phyloP scores from a whole-genome alignment of 1,139 yeast species.

The Yamadazyma spencermartinsiae region DNA sequence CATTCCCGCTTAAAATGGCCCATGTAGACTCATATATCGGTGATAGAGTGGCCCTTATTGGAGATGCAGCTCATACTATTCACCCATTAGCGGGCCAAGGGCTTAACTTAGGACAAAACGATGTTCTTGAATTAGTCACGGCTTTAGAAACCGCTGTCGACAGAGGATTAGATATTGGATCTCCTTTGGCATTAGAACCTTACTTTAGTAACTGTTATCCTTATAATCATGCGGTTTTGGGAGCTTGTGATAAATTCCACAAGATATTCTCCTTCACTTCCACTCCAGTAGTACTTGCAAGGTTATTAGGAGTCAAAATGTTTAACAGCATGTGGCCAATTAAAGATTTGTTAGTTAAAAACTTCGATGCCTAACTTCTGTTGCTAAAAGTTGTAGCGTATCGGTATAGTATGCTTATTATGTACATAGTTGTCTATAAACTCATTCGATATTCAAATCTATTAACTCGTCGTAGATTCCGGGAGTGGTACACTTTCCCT shows the following conservation, averaged over 20 bases:
- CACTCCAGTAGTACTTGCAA: slow-evolving; percentile 68
- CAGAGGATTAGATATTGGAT: slow-evolving; percentile 89
- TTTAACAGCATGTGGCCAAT: slow-evolving; percentile 63
- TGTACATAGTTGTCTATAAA: background rate
- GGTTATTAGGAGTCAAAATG: slow-evolving; percentile 74
- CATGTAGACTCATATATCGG: slow-evolving; percentile 89
- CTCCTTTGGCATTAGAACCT: slow-evolving; percentile 78
- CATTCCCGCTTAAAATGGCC: slow-evolving; percentile 83
- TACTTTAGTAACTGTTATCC: slow-evolving; percentile 83
- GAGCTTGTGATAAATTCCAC: slow-evolving; percentile 90
- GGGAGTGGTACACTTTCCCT: slow-evolving; percentile 53
- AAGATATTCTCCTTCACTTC: slow-evolving; percentile 79
- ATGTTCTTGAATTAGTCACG: slow-evolving; percentile 67
- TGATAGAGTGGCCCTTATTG: slow-evolving; percentile 85
- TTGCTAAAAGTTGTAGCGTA: too few relatives aligned
- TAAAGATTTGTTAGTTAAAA: slow-evolving; percentile 50
- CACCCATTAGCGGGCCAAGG: slow-evolving; percentile 99
- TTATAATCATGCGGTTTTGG: slow-evolving; percentile 74
- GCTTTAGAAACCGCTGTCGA: slow-evolving; percentile 70
- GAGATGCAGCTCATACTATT: slow-evolving; percentile 98
- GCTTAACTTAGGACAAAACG: slow-evolving; percentile 96
- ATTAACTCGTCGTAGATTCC: slow-evolving; percentile 51
- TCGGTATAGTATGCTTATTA: too few relatives aligned
- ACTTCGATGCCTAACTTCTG: slow-evolving; percentile 8
- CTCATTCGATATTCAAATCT: slow-evolving; percentile 31